Evolutionary conservation across 179 eudicot species (phyloP), one percentile per base, ranked within the genome.

Genomic region (Heliamphora pulchella): DNA sequence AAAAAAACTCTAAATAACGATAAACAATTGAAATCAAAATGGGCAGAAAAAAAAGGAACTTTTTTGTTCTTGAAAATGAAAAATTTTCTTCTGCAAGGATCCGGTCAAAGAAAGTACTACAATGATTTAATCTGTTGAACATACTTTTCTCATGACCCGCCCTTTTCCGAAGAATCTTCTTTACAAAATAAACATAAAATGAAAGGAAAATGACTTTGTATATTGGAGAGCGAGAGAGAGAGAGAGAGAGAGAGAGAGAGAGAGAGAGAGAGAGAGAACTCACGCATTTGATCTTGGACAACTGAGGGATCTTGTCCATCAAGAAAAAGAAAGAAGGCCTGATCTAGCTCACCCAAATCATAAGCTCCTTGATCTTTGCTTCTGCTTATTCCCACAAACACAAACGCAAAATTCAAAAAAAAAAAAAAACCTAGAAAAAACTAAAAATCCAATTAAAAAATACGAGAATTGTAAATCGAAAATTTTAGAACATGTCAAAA

Each of bases 321-420:
- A 8, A 94, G 88, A 79, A 90, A 75, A n/a, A 75, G 67, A 44
- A 75, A 59, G 67, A 75, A 53, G 11, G 78, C 91, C 78, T 92
- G 97, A 86, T 94, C 98, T 14, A 93, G 82, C 74, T 93, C 98
- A 3, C 93, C 93, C 75, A 94, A 80, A 85, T 94, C 98, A 74
- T 89, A 91, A 3, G 90, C 89, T 70, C 90, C 93, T 5, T 80
- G 17, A 80, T 89, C 90, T 84, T 84, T 71, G 71, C 81, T 83
- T 77, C 89, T 87, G 82, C 71, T 8, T 54, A 71, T 8, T 54
- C 74, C 57, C 70, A 73, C 46, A 63, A 9, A 70, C 73, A 48
- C 9, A 57, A 39, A 63, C 31, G 64, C 68, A 31, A 31, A 31
- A 31, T 31, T 31, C 31, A 31, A 31, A 31, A 31, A 31, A 31